These are phyloP conservation scores for Closterium sp. DNA, from an alignment of 139 green algal genomes.

Conservation along the genomic window DNA sequence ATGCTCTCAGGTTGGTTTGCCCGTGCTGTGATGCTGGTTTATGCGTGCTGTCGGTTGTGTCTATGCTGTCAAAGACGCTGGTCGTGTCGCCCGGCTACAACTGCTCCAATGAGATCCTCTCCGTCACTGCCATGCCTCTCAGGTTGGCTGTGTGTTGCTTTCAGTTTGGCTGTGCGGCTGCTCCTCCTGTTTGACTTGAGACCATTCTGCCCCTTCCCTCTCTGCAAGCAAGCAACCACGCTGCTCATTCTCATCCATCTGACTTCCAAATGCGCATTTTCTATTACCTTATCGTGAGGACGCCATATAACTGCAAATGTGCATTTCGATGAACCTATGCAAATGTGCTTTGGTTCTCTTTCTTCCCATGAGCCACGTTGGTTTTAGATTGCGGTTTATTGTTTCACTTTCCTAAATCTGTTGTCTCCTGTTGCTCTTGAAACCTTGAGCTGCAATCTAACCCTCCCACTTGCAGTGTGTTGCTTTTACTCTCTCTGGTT, in stretches of 20 bases:
- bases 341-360: no score
- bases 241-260: no score
- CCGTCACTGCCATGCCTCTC: constrained; percentile 92
- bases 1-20: constrained; percentile 73
- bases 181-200: not conserved
- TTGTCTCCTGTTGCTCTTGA: not conserved
- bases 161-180: not conserved
- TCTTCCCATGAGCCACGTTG: no score
- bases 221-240: not conserved
- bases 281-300: no score
- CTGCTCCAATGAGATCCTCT: constrained; percentile 96
- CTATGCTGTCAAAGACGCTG: no score
- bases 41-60: not conserved
- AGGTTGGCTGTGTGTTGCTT: not conserved
- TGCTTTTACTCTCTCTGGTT: not conserved
- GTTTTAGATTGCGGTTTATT: no score
- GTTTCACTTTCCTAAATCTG: not conserved
- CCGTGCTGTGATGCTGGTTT: not conserved
- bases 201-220: no score
- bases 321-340: no score
- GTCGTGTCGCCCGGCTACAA: no score
- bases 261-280: no score
- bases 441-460: not conserved
- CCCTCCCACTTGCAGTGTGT: not conserved
- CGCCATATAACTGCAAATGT: no score